Base-by-base conservation (phyloP, 2,329 filamentous ascomycete genomes). In the Colletotrichum lini region DNA sequence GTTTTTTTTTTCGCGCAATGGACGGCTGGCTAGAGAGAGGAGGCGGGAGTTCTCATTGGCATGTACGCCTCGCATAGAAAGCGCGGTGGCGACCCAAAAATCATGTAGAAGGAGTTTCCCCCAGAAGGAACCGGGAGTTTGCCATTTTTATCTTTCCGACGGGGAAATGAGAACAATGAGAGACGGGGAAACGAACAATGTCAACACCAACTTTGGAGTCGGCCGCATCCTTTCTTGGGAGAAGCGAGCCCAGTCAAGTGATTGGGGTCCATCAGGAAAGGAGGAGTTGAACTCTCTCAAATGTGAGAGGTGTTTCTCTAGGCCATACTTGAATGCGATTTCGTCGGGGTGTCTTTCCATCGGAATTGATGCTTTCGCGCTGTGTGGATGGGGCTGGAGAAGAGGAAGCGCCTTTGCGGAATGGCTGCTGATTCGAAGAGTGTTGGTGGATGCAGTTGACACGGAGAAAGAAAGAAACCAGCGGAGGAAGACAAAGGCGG, bases 51-150 rank as follows among this genome's bases (percentile, higher is more conserved):
- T 65, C 68, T 71, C 68, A 73, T 73, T 74, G 63, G 71, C 73
- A 73, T 74, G 73, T 74, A 74, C 67, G 71, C 73, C 73, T 62
- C 73, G 71, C 71, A 65, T 65, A 64, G 67, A 70, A 64, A 71
- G 26, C 62, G 73, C 73, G 63, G 23, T 63, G 73, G 73, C 71
- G 64, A 67, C 38, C 57, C 57, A 73, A 74, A 73, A 74, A 61
- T 74, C 73, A 73, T 74, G 73, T 74, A 73, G 73, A 74, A 66
- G 67, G 73, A 74, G 71, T 74, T 74, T 71, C 67, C 73, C 64
- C 56, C 73, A 72, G 64, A 72, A 52, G 58, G 65, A 70, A 67
- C 52, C 61, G 23, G 68, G 68, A 71, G 68, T 68, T 63, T 71
- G 58, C 52, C 23, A 50, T 30, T 67, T 68, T 71, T 60, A 60